These are phyloP conservation scores for Arthrocladium fulminans DNA, from an alignment of 2,329 filamentous ascomycete species.

Conservation along the genomic window DNA sequence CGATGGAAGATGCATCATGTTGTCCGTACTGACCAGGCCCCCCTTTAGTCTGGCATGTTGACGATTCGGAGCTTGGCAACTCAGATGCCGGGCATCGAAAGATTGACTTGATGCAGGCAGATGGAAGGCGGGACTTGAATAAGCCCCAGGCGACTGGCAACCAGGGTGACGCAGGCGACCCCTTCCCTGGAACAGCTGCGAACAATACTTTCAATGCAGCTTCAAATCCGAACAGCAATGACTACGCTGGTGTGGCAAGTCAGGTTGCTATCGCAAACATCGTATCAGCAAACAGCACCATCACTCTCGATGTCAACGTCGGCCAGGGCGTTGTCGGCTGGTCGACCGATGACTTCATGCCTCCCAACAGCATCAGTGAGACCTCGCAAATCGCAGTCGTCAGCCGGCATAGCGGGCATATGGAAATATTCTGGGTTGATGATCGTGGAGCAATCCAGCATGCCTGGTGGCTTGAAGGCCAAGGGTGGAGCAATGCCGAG, in stretches of 20 bases:
- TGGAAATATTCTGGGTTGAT: not conserved
- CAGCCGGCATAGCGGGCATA: not conserved
- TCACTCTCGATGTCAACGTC: not conserved
- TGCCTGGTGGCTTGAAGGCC: not conserved
- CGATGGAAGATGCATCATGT: not conserved
- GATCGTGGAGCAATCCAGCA: not conserved
- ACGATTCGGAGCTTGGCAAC: not conserved
- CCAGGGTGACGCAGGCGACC: not conserved
- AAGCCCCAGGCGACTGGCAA: not conserved
- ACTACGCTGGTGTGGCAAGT: not conserved
- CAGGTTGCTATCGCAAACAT: not conserved
- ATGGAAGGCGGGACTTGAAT: not conserved
- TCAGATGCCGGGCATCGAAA: not conserved
- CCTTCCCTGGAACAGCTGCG: not conserved
- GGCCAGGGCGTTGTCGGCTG: not conserved
- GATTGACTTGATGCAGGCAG: conserved; percentile 1
- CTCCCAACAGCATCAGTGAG: not conserved
- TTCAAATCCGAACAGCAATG: conserved; percentile 2
- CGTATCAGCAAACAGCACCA: not conserved
- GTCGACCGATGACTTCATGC: not conserved
- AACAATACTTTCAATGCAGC: not conserved
- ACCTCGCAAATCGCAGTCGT: not conserved
- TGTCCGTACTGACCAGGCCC: not conserved
- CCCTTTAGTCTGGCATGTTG: conserved; percentile 3
- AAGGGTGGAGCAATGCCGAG: not conserved